Conservation (phyloP, 2,329 filamentous ascomycete genomes). For the Venturia pyrina region DNA sequence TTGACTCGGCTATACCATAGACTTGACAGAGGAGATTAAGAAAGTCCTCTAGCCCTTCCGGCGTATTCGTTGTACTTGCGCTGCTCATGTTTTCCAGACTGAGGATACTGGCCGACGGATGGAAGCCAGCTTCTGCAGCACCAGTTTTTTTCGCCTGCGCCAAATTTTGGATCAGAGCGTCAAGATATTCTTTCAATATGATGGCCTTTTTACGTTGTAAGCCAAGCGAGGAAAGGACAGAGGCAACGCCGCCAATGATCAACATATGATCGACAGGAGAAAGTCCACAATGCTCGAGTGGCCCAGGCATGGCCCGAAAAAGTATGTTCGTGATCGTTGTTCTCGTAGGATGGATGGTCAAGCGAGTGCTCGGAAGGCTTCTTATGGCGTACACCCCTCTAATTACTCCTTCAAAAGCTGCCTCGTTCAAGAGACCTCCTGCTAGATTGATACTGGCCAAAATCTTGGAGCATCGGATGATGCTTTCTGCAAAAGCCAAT, state of each 20-base stretch:
- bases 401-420: slow-evolving; percentile 41
- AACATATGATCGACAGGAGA: slow-evolving; percentile 66
- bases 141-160: slow-evolving; percentile 86
- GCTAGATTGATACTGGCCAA: slow-evolving; percentile 57
- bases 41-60: slow-evolving; percentile 32
- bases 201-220: slow-evolving; percentile 85
- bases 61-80: slow-evolving; percentile 57
- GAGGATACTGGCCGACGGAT: slow-evolving; percentile 80
- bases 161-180: slow-evolving; percentile 70
- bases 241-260: slow-evolving; percentile 75
- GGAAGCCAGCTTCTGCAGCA: slow-evolving; percentile 91
- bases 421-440: slow-evolving; percentile 51
- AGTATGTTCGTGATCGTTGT: slow-evolving; percentile 50
- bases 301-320: slow-evolving; percentile 59
- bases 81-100: slow-evolving; percentile 62
- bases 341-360: slow-evolving; percentile 39
- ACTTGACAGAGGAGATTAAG: slow-evolving; percentile 30
- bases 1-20: slow-evolving; percentile 31
- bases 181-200: slow-evolving; percentile 75
- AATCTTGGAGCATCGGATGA: slow-evolving; percentile 63
- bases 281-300: slow-evolving; percentile 46
- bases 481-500: slow-evolving; percentile 60
- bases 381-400: slow-evolving; percentile 29
- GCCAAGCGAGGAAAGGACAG: slow-evolving; percentile 71
- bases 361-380: slow-evolving; percentile 27